Percentiles rank a stretch among this genome's conserved stretches.
These are phyloP conservation scores for Colletotrichum godetiae DNA, from an alignment of 2,329 filamentous ascomycete species.

Conservation along the genomic window DNA sequence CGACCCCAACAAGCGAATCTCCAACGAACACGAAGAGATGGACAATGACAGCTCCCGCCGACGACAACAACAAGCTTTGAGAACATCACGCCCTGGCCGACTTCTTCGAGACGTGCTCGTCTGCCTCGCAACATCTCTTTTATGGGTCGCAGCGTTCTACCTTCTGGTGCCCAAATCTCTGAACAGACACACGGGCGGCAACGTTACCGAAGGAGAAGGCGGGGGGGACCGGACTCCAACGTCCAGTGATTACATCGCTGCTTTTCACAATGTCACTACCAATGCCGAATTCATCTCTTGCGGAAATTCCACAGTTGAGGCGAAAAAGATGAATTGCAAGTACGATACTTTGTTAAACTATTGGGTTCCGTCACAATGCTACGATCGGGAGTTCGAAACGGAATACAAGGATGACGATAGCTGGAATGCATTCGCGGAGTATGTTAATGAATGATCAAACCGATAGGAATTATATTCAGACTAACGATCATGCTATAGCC, in stretches of 20 bases:
- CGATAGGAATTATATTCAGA: not conserved
- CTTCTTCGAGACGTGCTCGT: slow-evolving; percentile 11
- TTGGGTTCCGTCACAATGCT: slow-evolving; percentile 40
- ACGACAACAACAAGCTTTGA: not conserved
- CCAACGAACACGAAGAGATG: not conserved
- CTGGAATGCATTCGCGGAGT: slow-evolving; percentile 38
- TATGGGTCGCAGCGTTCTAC: slow-evolving; percentile 37
- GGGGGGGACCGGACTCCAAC: too few species aligned
- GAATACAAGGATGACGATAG: slow-evolving; percentile 42
- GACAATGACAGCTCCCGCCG: not conserved
- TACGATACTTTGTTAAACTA: slow-evolving; percentile 42
- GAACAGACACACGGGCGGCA: not conserved
- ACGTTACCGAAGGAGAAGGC: not conserved
- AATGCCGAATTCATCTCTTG: slow-evolving; percentile 36
- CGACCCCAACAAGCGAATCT: not conserved
- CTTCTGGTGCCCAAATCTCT: slow-evolving; percentile 8
- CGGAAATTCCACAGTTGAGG: slow-evolving; percentile 37
- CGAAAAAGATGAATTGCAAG: slow-evolving; percentile 34
- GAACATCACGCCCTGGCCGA: not conserved
- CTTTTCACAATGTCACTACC: slow-evolving; percentile 38
- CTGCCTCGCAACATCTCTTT: slow-evolving; percentile 35
- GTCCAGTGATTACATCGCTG: not conserved
- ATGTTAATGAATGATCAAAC: not conserved
- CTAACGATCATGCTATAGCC: slow-evolving; percentile 17
- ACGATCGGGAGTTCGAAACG: slow-evolving; percentile 39